Evolutionary conservation across 176 grass and related monocot genomes (phyloP), one percentile per base, ranked within the genome.

Genomic region (Elaeis guineensis): DNA sequence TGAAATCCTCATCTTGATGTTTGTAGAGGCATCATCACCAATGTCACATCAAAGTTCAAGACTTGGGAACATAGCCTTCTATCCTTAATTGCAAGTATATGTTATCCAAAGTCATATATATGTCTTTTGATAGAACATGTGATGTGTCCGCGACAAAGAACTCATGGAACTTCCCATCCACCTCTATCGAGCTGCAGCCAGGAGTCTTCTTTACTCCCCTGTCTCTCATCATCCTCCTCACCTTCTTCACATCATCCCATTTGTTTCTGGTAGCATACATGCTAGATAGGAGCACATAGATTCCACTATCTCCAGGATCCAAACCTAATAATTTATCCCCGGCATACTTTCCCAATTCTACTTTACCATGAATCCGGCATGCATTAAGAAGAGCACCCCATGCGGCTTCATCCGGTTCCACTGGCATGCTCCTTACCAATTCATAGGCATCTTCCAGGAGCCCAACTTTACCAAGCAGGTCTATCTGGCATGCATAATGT

Each of bases 401-500:
- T 39, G 75, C 67, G 0, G 86, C 81, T 69, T 64, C 78, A 51
- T 81, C 81, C 54, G 71, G 75, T 52, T 78, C 58, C 59, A 72
- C 39, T 26, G 81, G 71, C 75, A 85, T 90, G 55, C 25, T 75
- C 55, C 65, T 70, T 82, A 73, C 71, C 67, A 85, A 21, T 67
- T 85, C 64, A 54, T 81, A 72, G n/a, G 78, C 82, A 59, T 85
- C 82, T 50, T 82, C 39, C 54, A 85, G 25, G 16, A 79, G 86
- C 51, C 86, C 82, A 76, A 54, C 64, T 85, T 85, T 90, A 65
- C 82, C 82, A 61, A 85, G 66, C 50, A 90, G 78, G 17, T 79
- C 86, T 51, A 90, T 79, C 59, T 85, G 68, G 67, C 82, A 82
- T 62, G 86, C 82, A 73, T 76, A 85, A 69, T 85, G 82, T 59